A percentile compares a stretch with the other conserved stretches of the same genome.
phyloP scores from a whole-genome alignment of 805 yeast genomes.

The Cyberlindnera suaveolens region DNA sequence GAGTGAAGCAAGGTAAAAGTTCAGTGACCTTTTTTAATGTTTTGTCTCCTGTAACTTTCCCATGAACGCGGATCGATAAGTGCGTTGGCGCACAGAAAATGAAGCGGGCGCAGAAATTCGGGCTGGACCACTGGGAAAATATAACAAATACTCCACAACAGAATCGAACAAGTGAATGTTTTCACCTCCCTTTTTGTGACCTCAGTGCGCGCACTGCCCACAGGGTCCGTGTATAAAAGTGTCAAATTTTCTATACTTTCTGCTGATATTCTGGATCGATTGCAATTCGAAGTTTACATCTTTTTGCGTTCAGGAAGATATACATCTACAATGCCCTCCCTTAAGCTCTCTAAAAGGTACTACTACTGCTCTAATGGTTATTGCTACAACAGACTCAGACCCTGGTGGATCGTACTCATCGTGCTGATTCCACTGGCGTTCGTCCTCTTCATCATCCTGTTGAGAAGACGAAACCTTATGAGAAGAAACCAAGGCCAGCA shows the following conservation, averaged over 20 bases:
- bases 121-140: too few species aligned
- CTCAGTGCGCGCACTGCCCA: too few species aligned
- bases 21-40: too few species aligned
- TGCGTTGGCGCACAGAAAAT: too few species aligned
- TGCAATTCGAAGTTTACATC: not conserved
- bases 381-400: constrained; percentile 3
- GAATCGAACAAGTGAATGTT: too few species aligned
- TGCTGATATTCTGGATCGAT: not conserved
- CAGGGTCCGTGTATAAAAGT: too few species aligned
- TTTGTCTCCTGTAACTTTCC: too few species aligned
- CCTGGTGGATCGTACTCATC: constrained; percentile 19
- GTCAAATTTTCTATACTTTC: not conserved
- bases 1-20: too few species aligned
- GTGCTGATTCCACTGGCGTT: constrained; percentile 10
- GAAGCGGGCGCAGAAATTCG: too few species aligned
- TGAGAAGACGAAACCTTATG: constrained; percentile 13
- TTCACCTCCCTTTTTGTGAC: too few species aligned
- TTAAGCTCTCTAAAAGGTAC: constrained; percentile 7
- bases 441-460: not conserved
- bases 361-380: constrained; percentile 2
- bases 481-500: constrained; percentile 15
- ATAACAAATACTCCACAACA: too few species aligned
- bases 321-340: constrained; percentile 1
- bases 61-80: too few species aligned
- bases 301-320: not conserved